phyloP scores from a whole-genome alignment of 495 filamentous ascomycete species.

The Annulohypoxylon bovei region DNA sequence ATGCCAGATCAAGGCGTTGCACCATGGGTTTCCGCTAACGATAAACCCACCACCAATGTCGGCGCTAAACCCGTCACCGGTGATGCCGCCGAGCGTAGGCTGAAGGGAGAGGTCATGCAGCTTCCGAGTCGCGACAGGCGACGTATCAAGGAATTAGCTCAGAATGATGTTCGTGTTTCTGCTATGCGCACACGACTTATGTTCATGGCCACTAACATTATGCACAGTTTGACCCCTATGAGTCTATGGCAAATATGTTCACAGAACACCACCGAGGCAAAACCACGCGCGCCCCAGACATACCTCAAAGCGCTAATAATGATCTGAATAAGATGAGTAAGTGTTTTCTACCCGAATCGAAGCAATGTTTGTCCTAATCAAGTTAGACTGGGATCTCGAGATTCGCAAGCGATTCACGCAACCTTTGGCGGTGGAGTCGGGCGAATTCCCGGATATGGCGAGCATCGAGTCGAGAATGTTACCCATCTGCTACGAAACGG shows the following conservation, averaged over 20 bases:
- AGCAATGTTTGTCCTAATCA: conserved; percentile 6
- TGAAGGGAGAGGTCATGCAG: conserved; percentile 96
- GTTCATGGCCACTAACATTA: conserved; percentile 21
- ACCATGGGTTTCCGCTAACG: conserved; percentile 93
- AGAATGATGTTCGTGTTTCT: conserved; percentile 59
- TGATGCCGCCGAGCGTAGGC: conserved; percentile 87
- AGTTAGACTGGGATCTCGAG: conserved; percentile 84
- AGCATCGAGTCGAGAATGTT: conserved; percentile 87
- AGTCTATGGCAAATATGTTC: conserved; percentile 70
- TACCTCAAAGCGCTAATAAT: conserved; percentile 79
- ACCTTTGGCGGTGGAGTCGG: conserved; percentile 85
- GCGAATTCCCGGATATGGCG: conserved; percentile 87
- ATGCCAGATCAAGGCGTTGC: conserved; percentile 92
- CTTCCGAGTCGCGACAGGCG: conserved; percentile 85
- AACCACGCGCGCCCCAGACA: conserved; percentile 73
- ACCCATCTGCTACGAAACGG: conserved; percentile 93
- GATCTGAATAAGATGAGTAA: conserved; percentile 89
- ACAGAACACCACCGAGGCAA: conserved; percentile 75
- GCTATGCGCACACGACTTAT: too few relatives aligned
- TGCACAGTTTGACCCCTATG: conserved; percentile 71
- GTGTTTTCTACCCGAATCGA: conserved; percentile 40
- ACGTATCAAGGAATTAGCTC: conserved; percentile 80
- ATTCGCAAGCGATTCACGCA: conserved; percentile 92
- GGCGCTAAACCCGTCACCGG: conserved; percentile 82
- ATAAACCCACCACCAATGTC: conserved; percentile 82